Evolutionary conservation across 2,329 filamentous ascomycete genomes (phyloP).

Genomic region (Fusarium sp.): DNA sequence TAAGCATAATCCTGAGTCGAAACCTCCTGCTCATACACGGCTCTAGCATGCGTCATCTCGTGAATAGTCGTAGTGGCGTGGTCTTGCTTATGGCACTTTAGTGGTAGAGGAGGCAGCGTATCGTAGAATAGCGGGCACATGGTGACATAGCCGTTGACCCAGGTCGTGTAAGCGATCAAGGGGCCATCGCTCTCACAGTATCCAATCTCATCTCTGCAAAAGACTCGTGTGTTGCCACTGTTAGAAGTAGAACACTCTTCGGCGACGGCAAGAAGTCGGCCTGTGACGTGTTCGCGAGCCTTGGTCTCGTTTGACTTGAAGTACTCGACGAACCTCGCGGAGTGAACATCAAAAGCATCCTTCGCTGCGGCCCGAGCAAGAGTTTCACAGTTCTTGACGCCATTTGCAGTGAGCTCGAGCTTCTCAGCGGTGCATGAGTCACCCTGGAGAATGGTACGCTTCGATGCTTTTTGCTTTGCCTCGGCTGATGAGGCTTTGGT

Average conservation of each 20-base stretch:
- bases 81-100: slow-evolving; percentile 34
- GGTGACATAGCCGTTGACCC: slow-evolving; percentile 31
- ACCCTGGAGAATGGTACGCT: slow-evolving; percentile 1
- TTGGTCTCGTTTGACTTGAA: slow-evolving; percentile 35
- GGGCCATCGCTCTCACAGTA: slow-evolving; percentile 25
- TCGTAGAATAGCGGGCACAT: slow-evolving; percentile 33
- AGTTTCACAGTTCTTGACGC: slow-evolving; percentile 19
- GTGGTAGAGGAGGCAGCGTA: slow-evolving; percentile 7
- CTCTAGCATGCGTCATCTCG: slow-evolving; percentile 33
- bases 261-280: slow-evolving; percentile 28
- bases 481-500: slow-evolving; percentile 2
- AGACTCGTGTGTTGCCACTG: slow-evolving; percentile 9
- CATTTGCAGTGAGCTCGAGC: slow-evolving; percentile 6
- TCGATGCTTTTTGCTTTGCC: background rate
- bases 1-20: slow-evolving; percentile 30
- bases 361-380: slow-evolving; percentile 28
- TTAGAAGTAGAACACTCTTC: slow-evolving; percentile 20
- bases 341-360: slow-evolving; percentile 17
- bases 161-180: slow-evolving; percentile 30
- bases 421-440: slow-evolving; percentile 8
- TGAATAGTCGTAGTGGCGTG: slow-evolving; percentile 31
- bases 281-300: slow-evolving; percentile 20
- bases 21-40: slow-evolving; percentile 23
- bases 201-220: background rate
- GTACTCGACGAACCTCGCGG: slow-evolving; percentile 28